phyloP scores from a whole-genome alignment of 1,139 yeast species.

The Tardiomyces digboiensis region DNA sequence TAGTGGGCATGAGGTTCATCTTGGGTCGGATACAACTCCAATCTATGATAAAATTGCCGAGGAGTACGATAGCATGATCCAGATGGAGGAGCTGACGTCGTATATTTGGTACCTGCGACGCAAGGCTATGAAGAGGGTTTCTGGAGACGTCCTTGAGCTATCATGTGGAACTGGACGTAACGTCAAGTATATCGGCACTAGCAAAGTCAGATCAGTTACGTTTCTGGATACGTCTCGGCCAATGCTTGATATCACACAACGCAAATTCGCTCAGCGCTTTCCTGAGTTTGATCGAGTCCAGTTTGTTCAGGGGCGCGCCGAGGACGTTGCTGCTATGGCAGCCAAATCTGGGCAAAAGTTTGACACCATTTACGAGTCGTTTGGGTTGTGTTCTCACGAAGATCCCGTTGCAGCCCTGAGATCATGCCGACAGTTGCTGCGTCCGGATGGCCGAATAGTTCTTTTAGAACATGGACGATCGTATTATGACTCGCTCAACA shows the following conservation, averaged over 20 bases:
- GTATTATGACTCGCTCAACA: slow-evolving; percentile 65
- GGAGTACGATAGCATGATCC: slow-evolving; percentile 73
- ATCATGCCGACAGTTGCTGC: slow-evolving; percentile 61
- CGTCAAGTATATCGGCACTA: slow-evolving; percentile 59
- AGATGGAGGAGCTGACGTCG: slow-evolving; percentile 78
- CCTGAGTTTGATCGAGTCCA: slow-evolving; percentile 67
- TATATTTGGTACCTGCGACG: slow-evolving; percentile 76
- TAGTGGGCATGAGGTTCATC: slow-evolving; percentile 2
- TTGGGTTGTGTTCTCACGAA: slow-evolving; percentile 92
- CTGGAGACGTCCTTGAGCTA: slow-evolving; percentile 88
- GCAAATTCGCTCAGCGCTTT: slow-evolving; percentile 58
- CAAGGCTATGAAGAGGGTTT: slow-evolving; percentile 70
- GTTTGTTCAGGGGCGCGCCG: slow-evolving; percentile 89
- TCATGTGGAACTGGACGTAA: slow-evolving; percentile 97
- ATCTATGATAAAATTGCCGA: slow-evolving; percentile 74
- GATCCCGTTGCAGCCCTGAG: slow-evolving; percentile 79
- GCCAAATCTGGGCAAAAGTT: slow-evolving; percentile 40
- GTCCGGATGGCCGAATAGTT: slow-evolving; percentile 87
- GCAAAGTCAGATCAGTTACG: slow-evolving; percentile 58
- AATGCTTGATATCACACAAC: slow-evolving; percentile 78
- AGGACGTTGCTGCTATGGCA: slow-evolving; percentile 59
- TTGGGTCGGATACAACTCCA: slow-evolving; percentile 56
- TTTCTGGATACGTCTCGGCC: slow-evolving; percentile 74
- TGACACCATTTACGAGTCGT: slow-evolving; percentile 89
- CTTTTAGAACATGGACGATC: slow-evolving; percentile 92